Percentiles rank a stretch among this genome's conserved stretches.
These are phyloP conservation scores for Tillandsia fasciculata DNA, from an alignment of 176 grass and related monocot genomes.

Conservation along the genomic window DNA sequence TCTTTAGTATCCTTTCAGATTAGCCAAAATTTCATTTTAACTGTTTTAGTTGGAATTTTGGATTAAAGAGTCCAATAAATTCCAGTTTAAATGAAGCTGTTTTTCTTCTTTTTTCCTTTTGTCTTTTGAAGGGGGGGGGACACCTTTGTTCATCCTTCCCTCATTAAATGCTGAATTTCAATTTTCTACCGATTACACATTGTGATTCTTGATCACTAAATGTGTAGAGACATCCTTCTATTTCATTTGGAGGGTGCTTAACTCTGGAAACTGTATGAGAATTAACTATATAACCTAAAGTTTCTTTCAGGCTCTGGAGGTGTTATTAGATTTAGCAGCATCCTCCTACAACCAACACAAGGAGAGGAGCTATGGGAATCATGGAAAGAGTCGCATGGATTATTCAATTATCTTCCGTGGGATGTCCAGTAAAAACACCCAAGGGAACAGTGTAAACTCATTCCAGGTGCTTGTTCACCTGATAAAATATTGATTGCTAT, in stretches of 20 bases:
- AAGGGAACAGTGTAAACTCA: slow-evolving; percentile 20
- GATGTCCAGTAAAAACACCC: slow-evolving; percentile 17
- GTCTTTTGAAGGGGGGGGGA: too few species aligned
- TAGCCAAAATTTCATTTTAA: neutral
- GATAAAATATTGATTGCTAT: neutral
- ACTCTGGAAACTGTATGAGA: neutral
- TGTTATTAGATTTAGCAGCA: slow-evolving; percentile 66
- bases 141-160: neutral
- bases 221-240: neutral
- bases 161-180: neutral
- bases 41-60: too few species aligned
- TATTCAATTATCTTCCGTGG: slow-evolving; percentile 25
- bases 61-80: neutral
- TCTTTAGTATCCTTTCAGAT: neutral
- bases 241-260: slow-evolving; percentile 1
- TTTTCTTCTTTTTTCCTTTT: too few species aligned
- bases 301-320: slow-evolving; percentile 60
- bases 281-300: neutral
- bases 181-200: neutral
- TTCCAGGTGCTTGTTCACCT: slow-evolving; percentile 44
- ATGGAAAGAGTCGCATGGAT: slow-evolving; percentile 10
- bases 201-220: neutral
- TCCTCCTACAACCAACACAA: slow-evolving; percentile 21
- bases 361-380: slow-evolving; percentile 18
- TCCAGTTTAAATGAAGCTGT: neutral